A percentile compares a stretch with the other conserved stretches of the same genome.
phyloP scores from a whole-genome alignment of 139 green algal genomes.

The Chlamydomonas incerta region DNA sequence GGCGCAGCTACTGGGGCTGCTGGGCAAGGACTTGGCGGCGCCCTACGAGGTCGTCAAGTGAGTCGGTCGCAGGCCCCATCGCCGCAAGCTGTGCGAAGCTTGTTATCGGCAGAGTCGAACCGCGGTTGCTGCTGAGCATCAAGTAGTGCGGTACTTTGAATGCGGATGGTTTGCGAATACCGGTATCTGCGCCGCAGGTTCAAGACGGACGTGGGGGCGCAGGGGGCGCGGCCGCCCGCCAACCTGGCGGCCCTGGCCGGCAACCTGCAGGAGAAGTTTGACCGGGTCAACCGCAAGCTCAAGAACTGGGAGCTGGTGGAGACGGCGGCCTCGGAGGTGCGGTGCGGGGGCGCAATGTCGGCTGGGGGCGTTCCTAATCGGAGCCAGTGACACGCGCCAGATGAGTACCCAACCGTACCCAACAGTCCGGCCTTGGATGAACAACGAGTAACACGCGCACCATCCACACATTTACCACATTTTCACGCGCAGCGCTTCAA shows the following conservation, averaged over 20 bases:
- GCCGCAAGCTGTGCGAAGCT: no score
- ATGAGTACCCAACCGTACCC: no score
- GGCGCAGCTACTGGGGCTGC: constrained; percentile 19
- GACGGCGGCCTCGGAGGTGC: constrained; percentile 1
- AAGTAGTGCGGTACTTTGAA: no score
- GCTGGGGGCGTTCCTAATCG: no score
- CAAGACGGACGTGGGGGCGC: constrained; percentile 6
- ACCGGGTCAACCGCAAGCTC: constrained; percentile 30
- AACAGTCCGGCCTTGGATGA: no score
- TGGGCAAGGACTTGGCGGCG: constrained; percentile 15
- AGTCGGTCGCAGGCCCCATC: constrained; percentile 4
- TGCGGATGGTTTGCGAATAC: no score
- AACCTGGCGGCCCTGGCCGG: background rate
- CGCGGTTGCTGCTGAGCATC: no score
- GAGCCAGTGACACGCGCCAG: no score
- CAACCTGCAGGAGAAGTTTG: constrained; percentile 29
- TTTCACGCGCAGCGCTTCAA: constrained; percentile 21
- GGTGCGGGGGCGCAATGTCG: background rate
- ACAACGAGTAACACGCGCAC: no score
- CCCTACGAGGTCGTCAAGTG: constrained; percentile 25
- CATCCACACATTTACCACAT: no score
- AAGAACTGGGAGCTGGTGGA: constrained; percentile 35
- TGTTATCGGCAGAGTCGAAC: no score
- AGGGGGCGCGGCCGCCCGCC: background rate
- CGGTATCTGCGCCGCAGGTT: constrained; percentile 27